Evolutionary conservation across 2,329 filamentous ascomycete species (phyloP).

Genomic region (Stagonosporopsis tanaceti): DNA sequence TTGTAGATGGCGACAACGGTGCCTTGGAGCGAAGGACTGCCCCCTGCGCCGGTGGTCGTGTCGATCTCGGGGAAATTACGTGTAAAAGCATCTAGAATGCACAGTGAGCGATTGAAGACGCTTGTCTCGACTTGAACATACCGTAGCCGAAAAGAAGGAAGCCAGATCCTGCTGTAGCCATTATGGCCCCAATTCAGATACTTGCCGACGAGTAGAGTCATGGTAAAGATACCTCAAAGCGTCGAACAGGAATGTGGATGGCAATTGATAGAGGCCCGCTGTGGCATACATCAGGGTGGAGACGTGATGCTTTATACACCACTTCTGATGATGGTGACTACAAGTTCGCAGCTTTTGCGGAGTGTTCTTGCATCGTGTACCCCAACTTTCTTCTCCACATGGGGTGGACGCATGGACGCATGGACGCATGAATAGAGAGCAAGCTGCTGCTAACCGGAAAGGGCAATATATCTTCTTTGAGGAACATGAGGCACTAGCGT

Average conservation of each 20-base stretch:
- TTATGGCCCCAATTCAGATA: not conserved
- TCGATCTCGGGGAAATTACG: constrained; percentile 31
- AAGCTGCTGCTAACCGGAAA: not conserved
- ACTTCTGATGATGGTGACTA: not conserved
- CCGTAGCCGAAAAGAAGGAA: not conserved
- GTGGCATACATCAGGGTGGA: not conserved
- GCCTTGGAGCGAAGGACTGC: not conserved
- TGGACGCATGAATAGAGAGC: no score
- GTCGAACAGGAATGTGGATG: not conserved
- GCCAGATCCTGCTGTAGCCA: not conserved
- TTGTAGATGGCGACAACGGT: constrained; percentile 40
- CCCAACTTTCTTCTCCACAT: not conserved
- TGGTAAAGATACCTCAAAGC: not conserved
- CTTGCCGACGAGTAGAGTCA: not conserved
- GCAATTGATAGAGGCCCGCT: not conserved
- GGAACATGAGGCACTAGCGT: not conserved
- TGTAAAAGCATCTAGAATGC: not conserved
- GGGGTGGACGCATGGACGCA: not conserved
- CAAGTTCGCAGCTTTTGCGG: not conserved
- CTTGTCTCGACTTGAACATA: no score
- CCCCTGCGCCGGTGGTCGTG: not conserved
- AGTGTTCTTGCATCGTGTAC: not conserved
- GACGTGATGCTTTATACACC: not conserved
- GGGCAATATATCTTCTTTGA: not conserved
- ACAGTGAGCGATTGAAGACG: no score